Evolutionary conservation across 768 basidiomycete genomes (phyloP).

Genomic region (Dictyophora rubrovolvata): DNA sequence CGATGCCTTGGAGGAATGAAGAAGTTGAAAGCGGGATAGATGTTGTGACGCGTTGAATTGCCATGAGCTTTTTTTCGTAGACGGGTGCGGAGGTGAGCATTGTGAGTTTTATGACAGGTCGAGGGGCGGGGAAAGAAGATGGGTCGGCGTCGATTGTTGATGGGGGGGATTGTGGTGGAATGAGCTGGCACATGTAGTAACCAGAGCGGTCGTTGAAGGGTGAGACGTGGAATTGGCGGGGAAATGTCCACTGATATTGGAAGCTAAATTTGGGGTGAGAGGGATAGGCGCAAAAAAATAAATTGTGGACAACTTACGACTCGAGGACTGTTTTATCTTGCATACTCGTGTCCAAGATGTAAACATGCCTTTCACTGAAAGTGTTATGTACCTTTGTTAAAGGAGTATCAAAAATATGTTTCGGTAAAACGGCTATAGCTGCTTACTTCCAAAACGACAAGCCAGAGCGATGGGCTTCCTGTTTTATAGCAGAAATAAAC

Average conservation of each 20-base stretch:
- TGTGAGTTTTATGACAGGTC: slow-evolving; percentile 20
- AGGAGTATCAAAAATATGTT: not conserved
- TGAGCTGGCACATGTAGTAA: slow-evolving; percentile 49
- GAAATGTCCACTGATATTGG: slow-evolving; percentile 56
- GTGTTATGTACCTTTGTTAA: slow-evolving; percentile 60
- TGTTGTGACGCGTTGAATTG: slow-evolving; percentile 30
- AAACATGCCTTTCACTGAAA: slow-evolving; percentile 58
- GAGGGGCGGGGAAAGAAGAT: slow-evolving; percentile 13
- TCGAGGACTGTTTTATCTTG: slow-evolving; percentile 29
- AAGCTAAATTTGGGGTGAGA: slow-evolving; percentile 26
- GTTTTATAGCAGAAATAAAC: slow-evolving; percentile 54
- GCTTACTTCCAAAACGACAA: slow-evolving; percentile 48
- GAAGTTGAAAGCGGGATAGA: slow-evolving; percentile 31
- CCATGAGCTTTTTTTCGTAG: slow-evolving; percentile 38
- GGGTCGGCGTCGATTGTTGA: slow-evolving; percentile 17
- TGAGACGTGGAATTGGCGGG: slow-evolving; percentile 63
- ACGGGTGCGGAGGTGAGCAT: slow-evolving; percentile 21
- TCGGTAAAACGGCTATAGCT: not conserved
- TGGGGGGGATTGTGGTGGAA: slow-evolving; percentile 34
- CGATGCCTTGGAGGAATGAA: slow-evolving; percentile 30
- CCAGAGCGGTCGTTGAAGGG: slow-evolving; percentile 67
- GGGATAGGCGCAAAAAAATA: too few relatives aligned
- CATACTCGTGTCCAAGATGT: slow-evolving; percentile 38
- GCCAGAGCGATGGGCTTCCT: slow-evolving; percentile 22
- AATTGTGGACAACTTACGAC: not conserved